Evolutionary conservation across 2,329 filamentous ascomycete species (phyloP), one percentile per base, ranked within the genome.

Genomic region (Penicillium crustosum): DNA sequence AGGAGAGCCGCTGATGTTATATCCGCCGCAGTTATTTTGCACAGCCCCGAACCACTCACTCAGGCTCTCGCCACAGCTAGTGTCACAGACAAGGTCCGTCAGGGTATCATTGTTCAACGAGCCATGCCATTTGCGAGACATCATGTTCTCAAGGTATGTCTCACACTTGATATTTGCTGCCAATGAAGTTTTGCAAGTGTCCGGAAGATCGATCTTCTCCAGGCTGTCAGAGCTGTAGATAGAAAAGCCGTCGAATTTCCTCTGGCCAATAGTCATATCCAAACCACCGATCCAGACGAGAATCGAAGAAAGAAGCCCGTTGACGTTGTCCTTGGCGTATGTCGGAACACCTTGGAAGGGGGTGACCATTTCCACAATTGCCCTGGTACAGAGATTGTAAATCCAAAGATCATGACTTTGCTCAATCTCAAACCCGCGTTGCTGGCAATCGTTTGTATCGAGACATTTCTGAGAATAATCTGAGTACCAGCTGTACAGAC

Each of bases 401-500:
- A 70, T 49, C 60, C 62, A 67, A 31, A 63, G 38, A 50, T 65
- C 59, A 27, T 29, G 38, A 42, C 61, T 66, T 27, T 66, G 43
- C 23, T 36, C 49, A 13, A 67, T 59, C 39, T 68, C 49, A n/a
- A 70, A 45, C 1, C 19, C 59, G 6, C 55, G 51, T 21, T 68
- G 41, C 71, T 31, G 29, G 9, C 29, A 31, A 31, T 31, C 29
- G 29, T 31, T 31, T 31, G 29, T 31, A 31, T 31, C 29, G 9
- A 31, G 29, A 31, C 29, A 31, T 31, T 31, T 31, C 29, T 31
- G 29, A 31, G 68, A 68, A 72, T 86, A 86, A 72, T 83, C 80
- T 66, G 82, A 77, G 76, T 86, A 87, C 77, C 85, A 87, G 50
- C 75, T 80, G 73, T 90, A 91, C 15, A 89, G 66, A 44, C 87